Evolutionary conservation across 1,139 yeast species (phyloP).

Genomic region (Kazachstania sp.): DNA sequence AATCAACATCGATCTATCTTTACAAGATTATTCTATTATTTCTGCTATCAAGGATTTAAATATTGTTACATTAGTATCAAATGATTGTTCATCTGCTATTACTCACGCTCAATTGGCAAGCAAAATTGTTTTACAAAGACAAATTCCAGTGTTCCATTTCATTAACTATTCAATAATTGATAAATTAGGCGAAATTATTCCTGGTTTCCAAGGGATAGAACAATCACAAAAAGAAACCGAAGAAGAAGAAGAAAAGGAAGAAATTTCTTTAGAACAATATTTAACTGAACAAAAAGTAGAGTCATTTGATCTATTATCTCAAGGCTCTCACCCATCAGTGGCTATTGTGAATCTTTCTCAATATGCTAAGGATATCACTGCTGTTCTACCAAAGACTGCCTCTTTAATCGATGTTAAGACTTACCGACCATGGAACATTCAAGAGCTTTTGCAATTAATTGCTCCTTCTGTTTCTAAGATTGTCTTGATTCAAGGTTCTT

Average conservation of each 20-base stretch:
- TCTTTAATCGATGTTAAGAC: conserved; percentile 52
- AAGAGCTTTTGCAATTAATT: conserved; percentile 41
- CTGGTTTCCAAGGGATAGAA: conserved; percentile 1
- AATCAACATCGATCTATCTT: conserved; percentile 49
- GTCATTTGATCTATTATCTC: background rate
- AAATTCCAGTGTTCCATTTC: conserved; percentile 63
- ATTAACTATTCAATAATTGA: conserved; percentile 29
- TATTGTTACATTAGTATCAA: conserved; percentile 57
- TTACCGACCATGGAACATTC: conserved; percentile 63
- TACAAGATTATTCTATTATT: conserved; percentile 55
- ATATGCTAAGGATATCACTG: conserved; percentile 39
- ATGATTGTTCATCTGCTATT: conserved; percentile 44
- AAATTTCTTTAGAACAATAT: background rate
- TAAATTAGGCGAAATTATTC: background rate
- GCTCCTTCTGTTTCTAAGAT: conserved; percentile 52
- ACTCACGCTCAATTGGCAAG: conserved; percentile 46
- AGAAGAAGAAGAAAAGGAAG: background rate
- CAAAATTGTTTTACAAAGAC: conserved; percentile 42
- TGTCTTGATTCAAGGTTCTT: conserved; percentile 55
- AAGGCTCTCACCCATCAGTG: conserved; percentile 21
- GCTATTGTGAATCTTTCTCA: conserved; percentile 59
- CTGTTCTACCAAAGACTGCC: conserved; percentile 37
- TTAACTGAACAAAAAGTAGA: background rate
- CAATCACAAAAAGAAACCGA: conserved; percentile 22
- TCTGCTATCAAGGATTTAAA: conserved; percentile 66